phyloP scores from a whole-genome alignment of 305 asterid species.

The Coffea humblotiana region DNA sequence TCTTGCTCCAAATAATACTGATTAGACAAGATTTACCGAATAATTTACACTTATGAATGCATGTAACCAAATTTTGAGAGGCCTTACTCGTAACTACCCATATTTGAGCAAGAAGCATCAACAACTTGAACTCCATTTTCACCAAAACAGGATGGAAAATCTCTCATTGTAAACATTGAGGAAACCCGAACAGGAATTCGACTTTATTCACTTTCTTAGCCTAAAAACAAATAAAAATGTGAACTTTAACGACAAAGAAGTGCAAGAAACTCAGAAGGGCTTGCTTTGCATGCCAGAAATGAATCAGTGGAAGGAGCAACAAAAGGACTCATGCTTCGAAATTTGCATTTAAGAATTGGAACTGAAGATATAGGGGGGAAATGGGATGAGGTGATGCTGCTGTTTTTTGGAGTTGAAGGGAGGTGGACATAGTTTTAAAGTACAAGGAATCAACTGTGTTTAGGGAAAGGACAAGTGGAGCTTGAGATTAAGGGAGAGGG shows the following conservation, averaged over 20 bases:
- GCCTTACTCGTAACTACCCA: slow-evolving; percentile 39
- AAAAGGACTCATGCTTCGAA: slow-evolving; percentile 28
- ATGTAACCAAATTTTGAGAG: slow-evolving; percentile 69
- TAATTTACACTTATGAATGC: slow-evolving; percentile 67
- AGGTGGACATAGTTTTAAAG: slow-evolving; percentile 33
- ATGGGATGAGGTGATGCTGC: slow-evolving; percentile 11
- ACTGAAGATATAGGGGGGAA: not conserved
- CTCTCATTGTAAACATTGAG: slow-evolving; percentile 63
- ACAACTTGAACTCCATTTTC: slow-evolving; percentile 96
- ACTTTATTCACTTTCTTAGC: not conserved
- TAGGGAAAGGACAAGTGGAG: slow-evolving; percentile 54
- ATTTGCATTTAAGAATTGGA: slow-evolving; percentile 2
- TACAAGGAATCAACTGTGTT: slow-evolving; percentile 41
- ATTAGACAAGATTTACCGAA: slow-evolving; percentile 68
- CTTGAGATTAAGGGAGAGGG: not conserved
- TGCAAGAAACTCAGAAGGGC: slow-evolving; percentile 24
- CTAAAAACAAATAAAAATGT: slow-evolving; percentile 2
- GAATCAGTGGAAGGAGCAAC: slow-evolving; percentile 25
- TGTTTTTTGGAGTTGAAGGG: slow-evolving; percentile 30
- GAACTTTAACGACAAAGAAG: slow-evolving; percentile 1
- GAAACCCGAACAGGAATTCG: not conserved
- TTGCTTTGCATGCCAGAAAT: slow-evolving; percentile 33
- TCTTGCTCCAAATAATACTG: slow-evolving; percentile 72
- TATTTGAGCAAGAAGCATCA: slow-evolving; percentile 78
- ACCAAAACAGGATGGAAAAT: slow-evolving; percentile 91